phyloP scores from a whole-genome alignment of 2,329 filamentous ascomycete genomes.

The Venturia effusa region DNA sequence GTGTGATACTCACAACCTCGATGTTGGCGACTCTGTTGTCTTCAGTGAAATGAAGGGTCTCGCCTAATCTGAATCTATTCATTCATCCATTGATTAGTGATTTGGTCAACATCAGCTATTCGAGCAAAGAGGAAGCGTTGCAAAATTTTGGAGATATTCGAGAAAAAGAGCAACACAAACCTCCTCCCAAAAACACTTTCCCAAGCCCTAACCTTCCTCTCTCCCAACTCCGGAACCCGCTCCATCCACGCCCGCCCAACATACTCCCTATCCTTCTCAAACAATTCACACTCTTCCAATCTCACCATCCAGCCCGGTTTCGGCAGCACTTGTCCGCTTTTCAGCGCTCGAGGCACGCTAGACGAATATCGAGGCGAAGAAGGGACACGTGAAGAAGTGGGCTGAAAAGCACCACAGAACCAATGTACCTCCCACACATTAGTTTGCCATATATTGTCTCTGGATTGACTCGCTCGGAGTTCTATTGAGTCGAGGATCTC shows the following conservation, averaged over 20 bases:
- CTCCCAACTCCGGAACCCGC: not conserved
- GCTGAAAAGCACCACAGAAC: not conserved
- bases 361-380: too few species aligned
- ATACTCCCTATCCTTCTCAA: not conserved
- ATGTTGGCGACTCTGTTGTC: not conserved
- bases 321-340: not conserved
- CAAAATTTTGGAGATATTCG: not conserved
- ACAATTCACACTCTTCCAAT: not conserved
- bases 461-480: not conserved
- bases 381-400: too few species aligned
- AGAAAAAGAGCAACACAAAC: not conserved
- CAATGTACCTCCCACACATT: not conserved
- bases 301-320: not conserved
- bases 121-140: not conserved
- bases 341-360: not conserved
- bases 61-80: not conserved
- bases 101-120: not conserved
- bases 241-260: not conserved
- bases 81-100: not conserved
- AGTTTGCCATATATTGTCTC: constrained; percentile 1
- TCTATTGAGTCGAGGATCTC: not conserved
- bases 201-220: not conserved
- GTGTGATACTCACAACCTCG: not conserved
- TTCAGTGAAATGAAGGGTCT: not conserved
- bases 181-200: not conserved